A percentile compares a stretch with the other conserved stretches of the same genome.
Evolutionary conservation across 2,329 filamentous ascomycete species (phyloP).

Genomic region (Acrodontium crateriforme): DNA sequence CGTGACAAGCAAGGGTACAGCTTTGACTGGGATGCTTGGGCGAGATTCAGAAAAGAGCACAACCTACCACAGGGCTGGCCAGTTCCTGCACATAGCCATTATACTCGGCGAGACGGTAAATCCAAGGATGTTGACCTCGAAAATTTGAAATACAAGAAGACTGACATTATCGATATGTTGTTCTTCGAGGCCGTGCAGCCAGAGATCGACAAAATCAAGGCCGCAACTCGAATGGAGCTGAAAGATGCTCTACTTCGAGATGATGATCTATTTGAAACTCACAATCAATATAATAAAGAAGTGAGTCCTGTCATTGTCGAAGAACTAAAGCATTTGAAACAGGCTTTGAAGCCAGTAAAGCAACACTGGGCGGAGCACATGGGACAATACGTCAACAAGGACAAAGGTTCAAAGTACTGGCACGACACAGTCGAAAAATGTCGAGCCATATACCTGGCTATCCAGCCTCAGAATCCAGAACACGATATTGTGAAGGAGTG

Average conservation of each 20-base stretch:
- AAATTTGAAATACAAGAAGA: conserved; percentile 5
- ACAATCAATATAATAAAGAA: conserved; percentile 3
- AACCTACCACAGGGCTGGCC: conserved; percentile 13
- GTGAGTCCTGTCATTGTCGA: neutral
- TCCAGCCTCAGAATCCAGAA: conserved; percentile 7
- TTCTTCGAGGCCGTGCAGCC: conserved; percentile 15
- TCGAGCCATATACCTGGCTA: conserved; percentile 6
- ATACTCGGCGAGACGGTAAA: conserved; percentile 17
- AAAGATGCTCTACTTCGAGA: neutral
- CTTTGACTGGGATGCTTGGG: conserved; percentile 35
- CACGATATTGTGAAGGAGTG: conserved; percentile 9
- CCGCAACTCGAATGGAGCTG: conserved; percentile 6
- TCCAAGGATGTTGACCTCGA: conserved; percentile 7
- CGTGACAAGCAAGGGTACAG: conserved; percentile 33
- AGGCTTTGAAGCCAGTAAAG: neutral
- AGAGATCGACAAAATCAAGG: conserved; percentile 7
- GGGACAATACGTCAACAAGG: neutral
- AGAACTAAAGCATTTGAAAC: conserved; percentile 3
- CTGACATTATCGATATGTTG: conserved; percentile 49
- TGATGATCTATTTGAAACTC: conserved; percentile 4
- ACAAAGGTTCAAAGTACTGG: conserved; percentile 2
- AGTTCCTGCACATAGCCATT: conserved; percentile 15
- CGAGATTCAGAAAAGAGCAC: conserved; percentile 21
- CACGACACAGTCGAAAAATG: conserved; percentile 2
- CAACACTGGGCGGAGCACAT: neutral